These are phyloP conservation scores for Pisolithus microcarpus DNA, from an alignment of 768 basidiomycete species.

Conservation along the genomic window DNA sequence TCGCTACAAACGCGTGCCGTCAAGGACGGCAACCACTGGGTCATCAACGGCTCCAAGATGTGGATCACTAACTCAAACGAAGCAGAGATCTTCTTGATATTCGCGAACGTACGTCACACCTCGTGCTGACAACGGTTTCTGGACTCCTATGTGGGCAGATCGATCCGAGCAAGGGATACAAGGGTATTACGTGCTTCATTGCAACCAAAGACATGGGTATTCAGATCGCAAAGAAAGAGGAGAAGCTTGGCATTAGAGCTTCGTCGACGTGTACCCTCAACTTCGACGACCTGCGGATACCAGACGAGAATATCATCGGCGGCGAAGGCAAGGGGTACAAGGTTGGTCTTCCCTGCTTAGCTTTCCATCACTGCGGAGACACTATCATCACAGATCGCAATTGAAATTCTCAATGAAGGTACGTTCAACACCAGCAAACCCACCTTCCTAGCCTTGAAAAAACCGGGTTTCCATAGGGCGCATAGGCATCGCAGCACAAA, in stretches of 20 bases:
- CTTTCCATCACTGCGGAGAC: not conserved
- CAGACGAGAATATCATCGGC: constrained; percentile 83
- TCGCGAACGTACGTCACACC: constrained; percentile 68
- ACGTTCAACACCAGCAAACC: not conserved
- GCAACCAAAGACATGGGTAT: constrained; percentile 96
- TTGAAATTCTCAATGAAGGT: constrained; percentile 95
- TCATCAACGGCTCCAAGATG: constrained; percentile 97
- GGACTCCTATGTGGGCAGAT: constrained; percentile 33
- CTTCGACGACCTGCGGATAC: constrained; percentile 89
- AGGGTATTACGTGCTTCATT: constrained; percentile 97
- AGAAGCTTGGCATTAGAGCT: constrained; percentile 95
- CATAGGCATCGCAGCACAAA: constrained; percentile 97
- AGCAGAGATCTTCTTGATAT: constrained; percentile 88
- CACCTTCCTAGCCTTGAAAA: not conserved
- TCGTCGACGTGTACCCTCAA: constrained; percentile 92
- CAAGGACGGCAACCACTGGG: constrained; percentile 78
- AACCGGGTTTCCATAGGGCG: constrained; percentile 42
- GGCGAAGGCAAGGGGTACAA: constrained; percentile 92
- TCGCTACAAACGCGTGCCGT: constrained; percentile 89
- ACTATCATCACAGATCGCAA: constrained; percentile 57
- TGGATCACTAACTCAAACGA: constrained; percentile 97
- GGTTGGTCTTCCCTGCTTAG: constrained; percentile 23
- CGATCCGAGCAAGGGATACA: constrained; percentile 92
- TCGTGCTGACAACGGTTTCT: not conserved
- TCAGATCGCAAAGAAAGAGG: constrained; percentile 96